Conservation (phyloP, 2,329 filamentous ascomycete genomes). For the Fusarium albidum region DNA sequence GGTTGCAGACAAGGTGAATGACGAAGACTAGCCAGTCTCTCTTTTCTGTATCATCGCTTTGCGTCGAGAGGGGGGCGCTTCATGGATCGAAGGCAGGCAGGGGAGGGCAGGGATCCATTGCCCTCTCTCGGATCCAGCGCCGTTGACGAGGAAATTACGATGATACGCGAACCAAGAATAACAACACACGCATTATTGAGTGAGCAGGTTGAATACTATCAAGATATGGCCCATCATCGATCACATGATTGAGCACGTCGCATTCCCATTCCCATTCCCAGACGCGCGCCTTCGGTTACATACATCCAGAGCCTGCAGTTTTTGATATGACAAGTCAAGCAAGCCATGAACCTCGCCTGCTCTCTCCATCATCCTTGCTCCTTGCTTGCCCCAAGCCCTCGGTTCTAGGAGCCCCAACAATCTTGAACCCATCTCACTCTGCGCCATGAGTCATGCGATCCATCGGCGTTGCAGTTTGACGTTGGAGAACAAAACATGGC, state of each 20-base stretch:
- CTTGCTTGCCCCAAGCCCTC: slow-evolving; percentile 5
- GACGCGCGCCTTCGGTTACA: slow-evolving; percentile 13
- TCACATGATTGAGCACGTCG: slow-evolving; percentile 24
- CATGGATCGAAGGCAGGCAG: slow-evolving; percentile 2
- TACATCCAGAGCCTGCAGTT: slow-evolving; percentile 17
- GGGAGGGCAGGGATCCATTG: slow-evolving; percentile 1
- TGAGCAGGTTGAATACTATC: slow-evolving; percentile 27
- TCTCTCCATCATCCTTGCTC: background rate
- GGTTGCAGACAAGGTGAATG: slow-evolving; percentile 61
- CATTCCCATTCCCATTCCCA: slow-evolving; percentile 1
- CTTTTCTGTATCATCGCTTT: background rate
- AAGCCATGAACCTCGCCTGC: slow-evolving; percentile 5
- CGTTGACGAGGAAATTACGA: background rate
- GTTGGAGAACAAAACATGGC: slow-evolving; percentile 4
- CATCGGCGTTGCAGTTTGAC: slow-evolving; percentile 1
- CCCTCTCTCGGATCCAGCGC: background rate
- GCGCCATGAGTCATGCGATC: background rate
- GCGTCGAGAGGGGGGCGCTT: background rate
- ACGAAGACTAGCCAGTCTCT: slow-evolving; percentile 53
- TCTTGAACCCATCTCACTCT: background rate
- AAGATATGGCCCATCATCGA: slow-evolving; percentile 28
- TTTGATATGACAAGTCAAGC: slow-evolving; percentile 25
- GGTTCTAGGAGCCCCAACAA: slow-evolving; percentile 6
- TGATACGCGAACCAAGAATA: slow-evolving; percentile 1
- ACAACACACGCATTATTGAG: slow-evolving; percentile 8